Conservation (phyloP, 163 green algal genomes). For the Chloromonas sp. region DNA sequence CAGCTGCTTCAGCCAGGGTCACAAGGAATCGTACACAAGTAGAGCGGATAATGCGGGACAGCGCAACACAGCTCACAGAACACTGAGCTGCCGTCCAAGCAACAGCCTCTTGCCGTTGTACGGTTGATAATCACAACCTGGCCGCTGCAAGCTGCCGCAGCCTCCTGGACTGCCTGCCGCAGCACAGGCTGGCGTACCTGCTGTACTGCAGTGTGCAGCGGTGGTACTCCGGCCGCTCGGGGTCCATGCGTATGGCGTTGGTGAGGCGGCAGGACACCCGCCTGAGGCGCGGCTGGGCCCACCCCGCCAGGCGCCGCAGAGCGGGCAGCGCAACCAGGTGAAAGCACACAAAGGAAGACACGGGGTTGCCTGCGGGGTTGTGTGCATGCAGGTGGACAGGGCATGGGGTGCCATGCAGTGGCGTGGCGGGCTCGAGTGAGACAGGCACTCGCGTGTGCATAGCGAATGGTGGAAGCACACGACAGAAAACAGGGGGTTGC, state of each 20-base stretch:
- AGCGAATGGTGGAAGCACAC: no score
- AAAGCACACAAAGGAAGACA: constrained; percentile 62
- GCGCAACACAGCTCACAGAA: background rate
- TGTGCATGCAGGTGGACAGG: background rate
- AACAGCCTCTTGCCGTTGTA: background rate
- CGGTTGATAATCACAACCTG: background rate
- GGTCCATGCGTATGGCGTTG: constrained; percentile 68
- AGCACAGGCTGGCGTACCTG: constrained; percentile 12
- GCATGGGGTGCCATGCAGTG: background rate
- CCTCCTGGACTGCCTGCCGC: no score
- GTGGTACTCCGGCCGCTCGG: constrained; percentile 92
- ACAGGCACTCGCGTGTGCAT: no score
- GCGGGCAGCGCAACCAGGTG: constrained; percentile 80
- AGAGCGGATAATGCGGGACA: background rate
- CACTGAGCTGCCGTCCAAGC: background rate
- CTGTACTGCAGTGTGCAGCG: constrained; percentile 61
- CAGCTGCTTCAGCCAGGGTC: background rate
- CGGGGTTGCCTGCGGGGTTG: constrained; percentile 2
- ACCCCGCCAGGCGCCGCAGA: constrained; percentile 78
- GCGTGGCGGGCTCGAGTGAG: no score
- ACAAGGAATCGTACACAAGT: background rate
- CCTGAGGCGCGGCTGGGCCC: constrained; percentile 57
- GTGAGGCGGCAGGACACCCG: constrained; percentile 45
- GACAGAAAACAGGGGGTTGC: no score
- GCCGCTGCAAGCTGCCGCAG: no score